Conservation (phyloP, 108 stramenopile species). For the Cyclotella sp. region DNA sequence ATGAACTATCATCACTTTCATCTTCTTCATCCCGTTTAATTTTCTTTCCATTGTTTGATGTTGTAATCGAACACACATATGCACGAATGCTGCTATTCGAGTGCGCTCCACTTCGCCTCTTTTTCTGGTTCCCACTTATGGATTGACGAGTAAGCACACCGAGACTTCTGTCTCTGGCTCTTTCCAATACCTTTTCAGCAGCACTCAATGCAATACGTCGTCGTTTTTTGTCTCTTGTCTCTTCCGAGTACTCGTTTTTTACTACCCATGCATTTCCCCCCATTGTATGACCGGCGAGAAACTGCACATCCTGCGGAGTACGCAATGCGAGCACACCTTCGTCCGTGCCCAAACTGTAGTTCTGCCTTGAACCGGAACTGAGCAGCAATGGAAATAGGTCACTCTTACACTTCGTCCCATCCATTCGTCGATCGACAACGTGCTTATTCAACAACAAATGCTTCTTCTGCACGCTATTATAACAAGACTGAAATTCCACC, state of each 20-base stretch:
- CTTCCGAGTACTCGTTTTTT: conserved; percentile 17
- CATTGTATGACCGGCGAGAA: conserved; percentile 41
- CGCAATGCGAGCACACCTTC: conserved; percentile 67
- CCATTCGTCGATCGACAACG: background rate
- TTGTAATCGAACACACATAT: background rate
- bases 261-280: conserved; percentile 24
- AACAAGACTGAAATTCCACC: conserved; percentile 57
- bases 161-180: conserved; percentile 25
- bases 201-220: conserved; percentile 17
- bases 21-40: conserved; percentile 22
- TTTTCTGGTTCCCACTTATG: conserved; percentile 5
- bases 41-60: background rate
- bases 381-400: conserved; percentile 56
- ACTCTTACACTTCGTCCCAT: conserved; percentile 14
- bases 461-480: conserved; percentile 51
- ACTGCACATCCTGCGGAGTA: conserved; percentile 64
- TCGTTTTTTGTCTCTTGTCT: conserved; percentile 17
- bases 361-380: conserved; percentile 72
- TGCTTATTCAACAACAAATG: conserved; percentile 35
- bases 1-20: conserved; percentile 1
- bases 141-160: conserved; percentile 23
- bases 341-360: conserved; percentile 52
- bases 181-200: conserved; percentile 40
- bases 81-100: conserved; percentile 5
- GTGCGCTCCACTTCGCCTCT: background rate